Conservation (phyloP, 1,139 yeast species). For the Geotrichum aggregatum region DNA sequence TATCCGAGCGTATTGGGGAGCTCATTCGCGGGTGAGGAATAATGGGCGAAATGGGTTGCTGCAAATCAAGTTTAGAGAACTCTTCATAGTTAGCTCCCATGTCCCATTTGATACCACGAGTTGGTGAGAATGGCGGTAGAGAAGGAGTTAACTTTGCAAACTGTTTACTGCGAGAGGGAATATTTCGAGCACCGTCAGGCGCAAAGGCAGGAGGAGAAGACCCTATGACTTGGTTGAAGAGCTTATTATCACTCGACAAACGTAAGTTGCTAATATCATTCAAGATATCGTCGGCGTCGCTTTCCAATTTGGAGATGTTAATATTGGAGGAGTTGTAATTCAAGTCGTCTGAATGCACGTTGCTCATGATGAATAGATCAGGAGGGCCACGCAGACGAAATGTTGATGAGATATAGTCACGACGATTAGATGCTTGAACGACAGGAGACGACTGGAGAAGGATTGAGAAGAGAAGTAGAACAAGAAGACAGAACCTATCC, state of each 20-base stretch:
- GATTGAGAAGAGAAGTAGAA: neutral
- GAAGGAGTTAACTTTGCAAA: neutral
- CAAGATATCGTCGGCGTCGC: slow-evolving; percentile 15
- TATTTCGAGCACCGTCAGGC: slow-evolving; percentile 1
- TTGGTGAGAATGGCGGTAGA: neutral
- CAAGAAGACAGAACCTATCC: neutral
- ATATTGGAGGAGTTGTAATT: neutral
- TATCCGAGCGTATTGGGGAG: slow-evolving; percentile 11
- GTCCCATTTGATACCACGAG: slow-evolving; percentile 11
- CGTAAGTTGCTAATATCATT: slow-evolving; percentile 17
- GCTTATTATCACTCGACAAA: neutral
- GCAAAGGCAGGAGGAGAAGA: slow-evolving; percentile 8
- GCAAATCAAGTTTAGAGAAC: neutral
- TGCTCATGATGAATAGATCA: slow-evolving; percentile 12
- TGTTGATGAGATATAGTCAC: neutral
- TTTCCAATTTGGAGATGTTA: neutral
- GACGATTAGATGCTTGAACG: no score
- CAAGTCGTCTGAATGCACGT: slow-evolving; percentile 8
- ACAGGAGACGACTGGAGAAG: neutral
- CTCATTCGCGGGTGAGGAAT: neutral
- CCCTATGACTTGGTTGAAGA: slow-evolving; percentile 11
- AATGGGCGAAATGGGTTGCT: neutral
- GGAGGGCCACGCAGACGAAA: slow-evolving; percentile 5
- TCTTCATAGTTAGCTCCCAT: neutral
- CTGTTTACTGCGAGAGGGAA: neutral